These are phyloP conservation scores for Backusella circina DNA, from an alignment of 192 early-diverging fungal genomes.

Conservation along the genomic window DNA sequence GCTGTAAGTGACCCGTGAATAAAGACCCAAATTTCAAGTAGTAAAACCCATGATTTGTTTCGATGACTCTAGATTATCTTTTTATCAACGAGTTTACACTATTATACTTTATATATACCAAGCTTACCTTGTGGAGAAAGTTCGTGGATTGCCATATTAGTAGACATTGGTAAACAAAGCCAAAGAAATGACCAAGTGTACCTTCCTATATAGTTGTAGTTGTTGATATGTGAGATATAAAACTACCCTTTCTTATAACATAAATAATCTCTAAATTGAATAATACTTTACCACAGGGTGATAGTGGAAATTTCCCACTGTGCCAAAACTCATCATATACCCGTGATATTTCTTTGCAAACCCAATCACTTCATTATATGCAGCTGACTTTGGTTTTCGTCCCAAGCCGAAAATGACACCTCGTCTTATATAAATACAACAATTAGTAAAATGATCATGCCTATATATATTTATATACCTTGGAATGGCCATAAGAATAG, in stretches of 20 bases:
- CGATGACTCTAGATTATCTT: slow-evolving; percentile 22
- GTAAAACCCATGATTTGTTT: slow-evolving; percentile 23
- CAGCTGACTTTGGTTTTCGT: not conserved
- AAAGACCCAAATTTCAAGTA: slow-evolving; percentile 30
- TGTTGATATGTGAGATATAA: not conserved
- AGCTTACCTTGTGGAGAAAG: slow-evolving; percentile 21
- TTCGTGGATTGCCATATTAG: slow-evolving; percentile 34
- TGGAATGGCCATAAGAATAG: slow-evolving; percentile 28
- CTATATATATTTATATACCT: not conserved
- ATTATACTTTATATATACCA: not conserved
- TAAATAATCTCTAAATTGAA: not conserved
- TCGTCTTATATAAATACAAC: slow-evolving; percentile 15
- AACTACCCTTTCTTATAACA: not conserved
- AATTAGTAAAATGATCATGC: not conserved
- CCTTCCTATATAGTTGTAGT: slow-evolving; percentile 26
- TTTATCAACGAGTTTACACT: not conserved
- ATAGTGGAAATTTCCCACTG: slow-evolving; percentile 33
- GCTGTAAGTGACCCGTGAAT: slow-evolving; percentile 31
- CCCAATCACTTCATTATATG: slow-evolving; percentile 13
- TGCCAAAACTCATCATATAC: slow-evolving; percentile 30
- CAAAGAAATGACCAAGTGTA: slow-evolving; percentile 25
- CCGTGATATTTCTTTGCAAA: slow-evolving; percentile 31
- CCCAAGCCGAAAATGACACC: slow-evolving; percentile 28
- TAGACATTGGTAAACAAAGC: slow-evolving; percentile 29
- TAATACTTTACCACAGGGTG: slow-evolving; percentile 23